Base-by-base conservation (phyloP, 768 basidiomycete species). In the Xerocomus brunneocitrinus region DNA sequence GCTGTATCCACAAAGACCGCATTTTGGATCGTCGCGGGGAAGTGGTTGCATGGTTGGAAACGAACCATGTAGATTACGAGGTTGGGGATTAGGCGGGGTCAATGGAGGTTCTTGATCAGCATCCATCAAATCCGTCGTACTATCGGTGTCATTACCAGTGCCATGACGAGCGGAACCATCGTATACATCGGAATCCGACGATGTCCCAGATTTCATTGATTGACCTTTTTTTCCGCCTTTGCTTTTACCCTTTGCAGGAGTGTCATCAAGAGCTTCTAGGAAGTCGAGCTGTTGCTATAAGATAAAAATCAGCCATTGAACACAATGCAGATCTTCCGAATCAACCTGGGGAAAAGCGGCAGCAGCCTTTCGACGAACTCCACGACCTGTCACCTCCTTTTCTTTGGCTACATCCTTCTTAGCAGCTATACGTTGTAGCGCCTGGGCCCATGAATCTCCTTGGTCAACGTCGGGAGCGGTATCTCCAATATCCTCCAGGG, bases 401-500 rank as follows among this genome's bases (percentile, higher is more conserved):
- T 79, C 80, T 52, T 76, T 65, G 27, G 68, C 66, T 60, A 73
- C 68, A 24, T 62, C 62, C 53, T 73, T 78, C 52, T 74, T 69
- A 13, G 73, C 70, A 47, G 73, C 75, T 48, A 79, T 76, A 34
- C 72, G 74, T 50, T 76, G 69, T 42, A 94, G 69, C 9, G 89
- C 82, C 49, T 81, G 78, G 10, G 85, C 79, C 93, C 91, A 95
- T n/a, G 91, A 90, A 66, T 91, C 86, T 30, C 73, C 76, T 50
- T 84, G 77, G 43, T 82, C 83, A 14, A 66, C 57, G 5, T 72
- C 73, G 2, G 66, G 66, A 4, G 75, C 62, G 6, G 72, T 75
- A 43, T 87, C 87, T 32, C 72, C 76, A 22, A 91, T 64, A 14
- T 89, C 87, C 64, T 87, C 87, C 45, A 90, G 68, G 3, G 73